A percentile compares a stretch with the other conserved stretches of the same genome.
phyloP scores from a whole-genome alignment of 2,329 filamentous ascomycete genomes.

The Colletotrichum sp. region DNA sequence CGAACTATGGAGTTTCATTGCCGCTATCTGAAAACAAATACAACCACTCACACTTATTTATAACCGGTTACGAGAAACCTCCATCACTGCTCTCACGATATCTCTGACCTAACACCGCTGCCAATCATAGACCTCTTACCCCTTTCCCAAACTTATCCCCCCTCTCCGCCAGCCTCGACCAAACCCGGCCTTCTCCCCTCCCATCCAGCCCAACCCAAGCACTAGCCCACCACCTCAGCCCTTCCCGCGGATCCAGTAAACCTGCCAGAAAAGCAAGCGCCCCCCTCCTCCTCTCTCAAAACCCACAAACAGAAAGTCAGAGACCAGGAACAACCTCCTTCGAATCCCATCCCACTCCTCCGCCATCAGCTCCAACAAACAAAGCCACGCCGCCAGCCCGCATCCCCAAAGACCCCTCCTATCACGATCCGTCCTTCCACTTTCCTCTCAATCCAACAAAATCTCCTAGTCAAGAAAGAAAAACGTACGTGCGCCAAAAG shows the following conservation, averaged over 20 bases:
- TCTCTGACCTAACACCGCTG: no score
- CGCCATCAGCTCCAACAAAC: not conserved
- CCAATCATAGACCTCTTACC: not conserved
- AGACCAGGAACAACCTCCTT: not conserved
- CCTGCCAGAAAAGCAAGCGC: not conserved
- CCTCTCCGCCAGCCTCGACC: not conserved
- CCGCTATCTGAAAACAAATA: not conserved
- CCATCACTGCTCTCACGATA: not conserved
- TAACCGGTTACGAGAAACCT: not conserved
- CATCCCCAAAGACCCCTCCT: not conserved
- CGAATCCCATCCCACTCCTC: not conserved
- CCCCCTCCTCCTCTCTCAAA: not conserved
- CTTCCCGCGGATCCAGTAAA: not conserved
- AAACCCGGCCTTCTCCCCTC: not conserved
- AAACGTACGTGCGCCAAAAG: not conserved
- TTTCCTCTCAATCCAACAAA: not conserved
- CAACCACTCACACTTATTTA: not conserved
- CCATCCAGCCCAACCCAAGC: not conserved
- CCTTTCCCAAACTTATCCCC: not conserved
- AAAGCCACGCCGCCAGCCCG: conserved; percentile 4
- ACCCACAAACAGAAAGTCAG: not conserved
- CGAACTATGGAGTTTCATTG: not conserved
- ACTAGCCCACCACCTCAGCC: not conserved
- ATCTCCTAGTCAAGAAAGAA: not conserved
- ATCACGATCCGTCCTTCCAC: not conserved